Conservation (phyloP, 2,329 filamentous ascomycete species). For the Cladosporium sp. region DNA sequence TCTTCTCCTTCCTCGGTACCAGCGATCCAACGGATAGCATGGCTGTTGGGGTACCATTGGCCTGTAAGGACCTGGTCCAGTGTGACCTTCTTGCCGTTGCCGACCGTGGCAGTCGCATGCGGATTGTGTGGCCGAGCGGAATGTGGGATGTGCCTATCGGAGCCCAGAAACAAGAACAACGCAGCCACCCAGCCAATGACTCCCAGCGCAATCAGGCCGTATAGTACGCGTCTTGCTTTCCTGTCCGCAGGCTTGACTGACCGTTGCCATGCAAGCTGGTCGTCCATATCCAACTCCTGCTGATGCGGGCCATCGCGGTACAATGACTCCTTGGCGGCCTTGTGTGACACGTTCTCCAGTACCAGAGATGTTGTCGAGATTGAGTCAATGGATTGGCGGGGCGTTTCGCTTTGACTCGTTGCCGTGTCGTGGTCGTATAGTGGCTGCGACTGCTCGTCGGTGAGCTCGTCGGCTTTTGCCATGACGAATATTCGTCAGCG, state of each 20-base stretch:
- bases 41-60: conserved; percentile 59
- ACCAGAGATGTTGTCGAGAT: conserved; percentile 80
- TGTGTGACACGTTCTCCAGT: conserved; percentile 69
- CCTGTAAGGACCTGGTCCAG: conserved; percentile 66
- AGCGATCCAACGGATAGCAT: conserved; percentile 71
- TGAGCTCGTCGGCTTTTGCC: conserved; percentile 21
- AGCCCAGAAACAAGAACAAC: conserved; percentile 61
- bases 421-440: conserved; percentile 35
- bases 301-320: conserved; percentile 32
- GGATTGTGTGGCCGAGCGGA: conserved; percentile 65
- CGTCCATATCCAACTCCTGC: conserved; percentile 49
- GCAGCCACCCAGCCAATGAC: conserved; percentile 65
- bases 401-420: conserved; percentile 32
- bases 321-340: conserved; percentile 39
- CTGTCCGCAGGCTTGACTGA: conserved; percentile 56
- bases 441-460: conserved; percentile 44
- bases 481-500: conserved; percentile 10
- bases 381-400: conserved; percentile 60
- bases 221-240: conserved; percentile 58
- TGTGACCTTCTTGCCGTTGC: conserved; percentile 67
- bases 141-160: conserved; percentile 62
- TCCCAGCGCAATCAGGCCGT: conserved; percentile 59
- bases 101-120: conserved; percentile 56
- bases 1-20: conserved; percentile 69
- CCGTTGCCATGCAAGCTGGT: conserved; percentile 42